Evolutionary conservation across 805 yeast genomes (phyloP), one percentile per base, ranked within the genome.

Genomic region (Spathaspora hagerdaliae): DNA sequence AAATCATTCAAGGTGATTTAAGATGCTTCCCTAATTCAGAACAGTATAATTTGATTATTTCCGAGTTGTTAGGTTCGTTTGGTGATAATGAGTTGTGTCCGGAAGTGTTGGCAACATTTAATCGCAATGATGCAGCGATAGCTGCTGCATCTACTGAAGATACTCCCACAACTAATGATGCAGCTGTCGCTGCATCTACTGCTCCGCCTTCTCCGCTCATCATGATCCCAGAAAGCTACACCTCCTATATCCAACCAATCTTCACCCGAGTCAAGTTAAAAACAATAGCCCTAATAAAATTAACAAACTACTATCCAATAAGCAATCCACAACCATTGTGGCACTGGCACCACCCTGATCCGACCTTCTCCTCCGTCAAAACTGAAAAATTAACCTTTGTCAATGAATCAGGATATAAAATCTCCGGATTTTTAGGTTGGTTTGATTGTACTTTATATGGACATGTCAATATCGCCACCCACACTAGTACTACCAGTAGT

Each of bases 1-100:
- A 70, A 7, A 60, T 90, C 2, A 58, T 84, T 3, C 63, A 72
- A 37, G 69, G 67, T 3, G 96, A 91, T 61, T 77, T 82, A 62
- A 65, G 94, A 13, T 49, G 55, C 2, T 78, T 56, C 7, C 71
- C 70, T 3, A 68, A 39, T 38, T 39, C 41, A 19, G 4, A 19
- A 19, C 24, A 5, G 24, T 29, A 35, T 12, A 2, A 38, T 15
- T 56, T 91, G 37, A 75, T 90, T 7, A 74, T 92, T 1, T 85
- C 95, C 38, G 97, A 91, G 60, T 67, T 92, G 7, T 63, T 91
- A 27, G 97, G 97, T 6, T 87, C 96, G 12, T 86, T 92, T 66
- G 97, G 96, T 4, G 92, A 95, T 61, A 92, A 91, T 62, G 97
- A 91, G 59, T 71, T 88, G 13, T 76, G 87, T 7, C 97, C 98